These are phyloP conservation scores for Geotrichum bryndzae DNA, from an alignment of 1,139 yeast species.

Conservation along the genomic window DNA sequence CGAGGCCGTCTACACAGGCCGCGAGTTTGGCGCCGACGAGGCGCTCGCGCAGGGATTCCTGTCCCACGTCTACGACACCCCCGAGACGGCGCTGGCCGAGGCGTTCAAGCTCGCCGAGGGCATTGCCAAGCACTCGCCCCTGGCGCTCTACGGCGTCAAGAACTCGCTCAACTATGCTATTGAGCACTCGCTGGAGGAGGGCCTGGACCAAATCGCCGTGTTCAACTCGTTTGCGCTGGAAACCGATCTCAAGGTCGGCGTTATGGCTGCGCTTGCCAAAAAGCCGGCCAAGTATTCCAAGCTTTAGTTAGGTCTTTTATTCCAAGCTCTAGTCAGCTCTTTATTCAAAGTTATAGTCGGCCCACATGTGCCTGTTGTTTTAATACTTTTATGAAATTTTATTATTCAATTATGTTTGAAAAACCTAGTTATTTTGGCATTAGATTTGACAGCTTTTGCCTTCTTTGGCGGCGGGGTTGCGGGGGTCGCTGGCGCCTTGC, in stretches of 20 bases:
- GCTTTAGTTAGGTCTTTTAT: constrained; percentile 18
- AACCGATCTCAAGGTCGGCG: constrained; percentile 32
- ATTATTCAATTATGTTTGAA: background rate
- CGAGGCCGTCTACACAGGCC: constrained; percentile 62
- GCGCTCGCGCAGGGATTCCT: constrained; percentile 55
- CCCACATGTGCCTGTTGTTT: no score
- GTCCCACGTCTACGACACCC: constrained; percentile 43
- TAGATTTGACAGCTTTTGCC: background rate
- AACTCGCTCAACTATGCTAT: constrained; percentile 49
- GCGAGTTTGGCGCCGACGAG: constrained; percentile 49
- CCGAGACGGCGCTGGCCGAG: constrained; percentile 45
- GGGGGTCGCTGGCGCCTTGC: background rate
- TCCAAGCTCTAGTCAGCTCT: no score
- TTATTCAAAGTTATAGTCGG: no score
- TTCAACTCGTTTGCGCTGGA: constrained; percentile 47
- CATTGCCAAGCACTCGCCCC: constrained; percentile 46
- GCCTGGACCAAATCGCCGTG: constrained; percentile 49
- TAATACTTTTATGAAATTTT: background rate
- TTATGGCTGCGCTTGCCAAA: constrained; percentile 30
- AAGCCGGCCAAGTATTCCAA: constrained; percentile 31
- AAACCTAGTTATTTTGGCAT: constrained; percentile 3
- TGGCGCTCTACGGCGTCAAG: constrained; percentile 68
- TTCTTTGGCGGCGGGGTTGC: background rate
- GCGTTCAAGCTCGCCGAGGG: constrained; percentile 49
- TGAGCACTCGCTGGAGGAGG: constrained; percentile 43